phyloP scores from a whole-genome alignment of 805 yeast genomes.

The Candida multigemmis region DNA sequence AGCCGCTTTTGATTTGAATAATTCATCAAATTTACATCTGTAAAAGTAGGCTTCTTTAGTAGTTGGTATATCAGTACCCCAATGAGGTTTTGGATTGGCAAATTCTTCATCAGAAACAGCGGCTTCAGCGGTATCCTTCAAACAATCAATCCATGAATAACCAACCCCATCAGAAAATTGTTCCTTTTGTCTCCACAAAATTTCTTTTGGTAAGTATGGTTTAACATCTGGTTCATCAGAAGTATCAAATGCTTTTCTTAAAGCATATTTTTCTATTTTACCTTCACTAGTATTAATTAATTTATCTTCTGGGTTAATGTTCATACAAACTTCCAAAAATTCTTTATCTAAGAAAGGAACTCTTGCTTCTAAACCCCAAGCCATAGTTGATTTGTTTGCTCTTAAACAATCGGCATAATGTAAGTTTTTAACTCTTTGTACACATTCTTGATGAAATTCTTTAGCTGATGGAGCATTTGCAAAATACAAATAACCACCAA shows the following conservation, averaged over 20 bases:
- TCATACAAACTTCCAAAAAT: conserved; percentile 88
- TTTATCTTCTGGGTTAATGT: conserved; percentile 90
- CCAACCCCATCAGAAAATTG: conserved; percentile 99
- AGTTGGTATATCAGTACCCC: conserved; percentile 93
- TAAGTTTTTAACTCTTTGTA: conserved; percentile 92
- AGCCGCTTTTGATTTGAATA: conserved; percentile 62
- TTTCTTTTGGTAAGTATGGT: conserved; percentile 94
- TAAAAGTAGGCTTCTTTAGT: conserved; percentile 99
- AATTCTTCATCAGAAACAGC: conserved; percentile 84
- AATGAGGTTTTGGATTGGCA: conserved; percentile 83
- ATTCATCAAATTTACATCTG: conserved; percentile 90
- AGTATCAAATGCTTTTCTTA: conserved; percentile 97
- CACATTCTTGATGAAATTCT: conserved; percentile 95
- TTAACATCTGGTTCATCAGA: conserved; percentile 64
- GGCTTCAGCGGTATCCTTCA: conserved; percentile 90
- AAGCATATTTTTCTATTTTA: conserved; percentile 86
- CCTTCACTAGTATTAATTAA: conserved; percentile 65
- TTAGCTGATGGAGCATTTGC: conserved; percentile 91
- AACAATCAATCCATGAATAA: conserved; percentile 97
- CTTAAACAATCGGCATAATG: conserved; percentile 96
- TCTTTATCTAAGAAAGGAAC: conserved; percentile 96
- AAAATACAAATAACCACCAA: conserved; percentile 96
- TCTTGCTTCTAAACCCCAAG: conserved; percentile 99
- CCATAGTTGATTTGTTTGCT: conserved; percentile 99
- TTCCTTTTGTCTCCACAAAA: conserved; percentile 99